These are phyloP conservation scores for Boletellus deceptivus DNA, from an alignment of 1,284 basidiomycete species.

Conservation along the genomic window DNA sequence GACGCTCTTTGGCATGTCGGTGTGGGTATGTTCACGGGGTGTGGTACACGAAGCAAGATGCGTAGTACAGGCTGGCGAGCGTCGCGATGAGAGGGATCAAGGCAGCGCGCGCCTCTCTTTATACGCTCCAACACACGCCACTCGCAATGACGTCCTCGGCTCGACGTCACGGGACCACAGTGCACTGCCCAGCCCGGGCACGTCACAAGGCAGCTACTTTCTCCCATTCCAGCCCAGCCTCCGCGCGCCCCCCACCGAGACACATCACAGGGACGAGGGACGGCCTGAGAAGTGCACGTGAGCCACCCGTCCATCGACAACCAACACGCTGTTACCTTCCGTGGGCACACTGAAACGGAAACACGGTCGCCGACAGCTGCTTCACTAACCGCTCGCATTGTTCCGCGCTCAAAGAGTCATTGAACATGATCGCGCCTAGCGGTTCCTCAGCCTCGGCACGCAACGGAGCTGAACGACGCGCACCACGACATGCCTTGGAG, in stretches of 20 bases:
- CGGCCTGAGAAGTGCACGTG: constrained; percentile 33
- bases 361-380: constrained; percentile 66
- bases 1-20: constrained; percentile 49
- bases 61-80: constrained; percentile 4
- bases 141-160: constrained; percentile 37
- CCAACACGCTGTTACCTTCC: constrained; percentile 55
- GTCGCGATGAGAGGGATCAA: constrained; percentile 9
- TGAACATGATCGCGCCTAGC: constrained; percentile 95
- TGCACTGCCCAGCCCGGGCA: neutral
- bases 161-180: constrained; percentile 40
- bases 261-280: constrained; percentile 47
- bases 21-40: constrained; percentile 13
- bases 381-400: constrained; percentile 73
- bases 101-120: constrained; percentile 24
- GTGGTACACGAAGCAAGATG: constrained; percentile 6
- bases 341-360: constrained; percentile 95
- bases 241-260: constrained; percentile 16
- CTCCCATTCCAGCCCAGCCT: constrained; percentile 24
- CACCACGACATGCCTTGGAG: constrained; percentile 91
- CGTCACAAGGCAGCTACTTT: constrained; percentile 25
- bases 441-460: constrained; percentile 5
- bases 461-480: constrained; percentile 17
- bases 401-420: constrained; percentile 66
- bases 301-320: no score
- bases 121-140: constrained; percentile 25